A percentile compares a stretch with the other conserved stretches of the same genome.
Conservation (phyloP, 345 rosid species). For the Adansonia digitata region DNA sequence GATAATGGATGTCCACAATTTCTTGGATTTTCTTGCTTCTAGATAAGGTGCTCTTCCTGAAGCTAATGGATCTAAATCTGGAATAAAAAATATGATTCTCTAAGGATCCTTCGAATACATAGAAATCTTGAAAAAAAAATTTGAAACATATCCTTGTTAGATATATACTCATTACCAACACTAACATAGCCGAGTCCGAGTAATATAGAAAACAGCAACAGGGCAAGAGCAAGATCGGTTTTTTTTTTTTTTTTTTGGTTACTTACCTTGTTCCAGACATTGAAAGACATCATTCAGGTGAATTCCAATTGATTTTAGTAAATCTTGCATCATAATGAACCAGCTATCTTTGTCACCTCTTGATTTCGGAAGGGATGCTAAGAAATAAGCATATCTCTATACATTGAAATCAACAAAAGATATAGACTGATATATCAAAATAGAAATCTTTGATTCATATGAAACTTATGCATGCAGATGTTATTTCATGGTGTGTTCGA, state of each 20-base stretch:
- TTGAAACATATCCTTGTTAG: too few species aligned
- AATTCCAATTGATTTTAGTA: neutral
- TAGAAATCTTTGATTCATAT: neutral
- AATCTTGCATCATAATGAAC: constrained; percentile 10
- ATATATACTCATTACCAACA: too few species aligned
- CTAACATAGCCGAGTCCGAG: too few species aligned
- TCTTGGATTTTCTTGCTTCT: constrained; percentile 3
- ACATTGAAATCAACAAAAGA: neutral
- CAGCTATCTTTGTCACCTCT: constrained; percentile 14
- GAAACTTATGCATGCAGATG: neutral
- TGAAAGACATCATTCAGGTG: constrained; percentile 11
- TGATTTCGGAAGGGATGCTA: constrained; percentile 12
- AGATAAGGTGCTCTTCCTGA: neutral
- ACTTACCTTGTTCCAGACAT: neutral
- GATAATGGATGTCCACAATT: neutral
- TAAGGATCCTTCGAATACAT: too few species aligned
- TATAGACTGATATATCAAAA: neutral
- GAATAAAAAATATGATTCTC: too few species aligned
- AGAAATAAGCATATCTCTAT: constrained; percentile 3
- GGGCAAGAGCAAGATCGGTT: neutral
- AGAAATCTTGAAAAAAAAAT: too few species aligned
- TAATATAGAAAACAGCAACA: neutral
- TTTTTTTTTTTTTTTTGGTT: too few species aligned
- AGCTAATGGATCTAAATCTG: neutral
- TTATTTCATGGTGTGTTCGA: neutral